These are phyloP conservation scores for Aquilaria sinensis DNA, from an alignment of 345 rosid genomes.

Conservation along the genomic window DNA sequence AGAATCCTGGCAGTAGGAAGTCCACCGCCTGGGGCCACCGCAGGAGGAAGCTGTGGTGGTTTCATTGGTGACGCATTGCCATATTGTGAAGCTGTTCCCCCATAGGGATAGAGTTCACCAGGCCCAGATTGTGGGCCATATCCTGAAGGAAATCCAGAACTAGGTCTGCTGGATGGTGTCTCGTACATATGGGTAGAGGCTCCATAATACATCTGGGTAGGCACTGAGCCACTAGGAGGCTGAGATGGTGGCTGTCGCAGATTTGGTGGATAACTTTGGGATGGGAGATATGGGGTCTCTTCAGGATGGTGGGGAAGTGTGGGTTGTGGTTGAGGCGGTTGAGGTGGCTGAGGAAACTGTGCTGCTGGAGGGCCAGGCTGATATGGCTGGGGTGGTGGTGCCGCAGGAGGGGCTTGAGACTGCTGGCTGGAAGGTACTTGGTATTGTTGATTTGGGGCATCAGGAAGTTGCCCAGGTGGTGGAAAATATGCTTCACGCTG, in stretches of 20 bases:
- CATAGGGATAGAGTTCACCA: slow-evolving; percentile 43
- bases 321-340: slow-evolving; percentile 45
- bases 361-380: slow-evolving; percentile 35
- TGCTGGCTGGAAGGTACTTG: slow-evolving; percentile 47
- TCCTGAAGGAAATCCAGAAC: slow-evolving; percentile 56
- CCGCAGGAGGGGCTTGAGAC: slow-evolving; percentile 31
- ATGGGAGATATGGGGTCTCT: slow-evolving; percentile 48
- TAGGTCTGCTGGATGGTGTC: slow-evolving; percentile 49
- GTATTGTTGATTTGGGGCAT: slow-evolving; percentile 55
- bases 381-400: slow-evolving; percentile 56
- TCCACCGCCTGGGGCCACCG: slow-evolving; percentile 36
- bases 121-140: slow-evolving; percentile 44
- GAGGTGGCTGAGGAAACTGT: slow-evolving; percentile 52
- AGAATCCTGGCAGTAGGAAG: slow-evolving; percentile 74
- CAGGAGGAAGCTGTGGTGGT: slow-evolving; percentile 33
- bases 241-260: slow-evolving; percentile 53
- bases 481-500: slow-evolving; percentile 66
- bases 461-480: slow-evolving; percentile 56
- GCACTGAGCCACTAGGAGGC: slow-evolving; percentile 42
- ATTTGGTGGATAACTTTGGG: slow-evolving; percentile 51
- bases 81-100: slow-evolving; percentile 54
- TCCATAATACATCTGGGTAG: slow-evolving; percentile 58
- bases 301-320: slow-evolving; percentile 56
- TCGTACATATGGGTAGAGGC: slow-evolving; percentile 50
- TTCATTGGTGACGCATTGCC: slow-evolving; percentile 45